Evolutionary conservation across 1,284 basidiomycete genomes (phyloP).

Genomic region (Naganishia cerealis): DNA sequence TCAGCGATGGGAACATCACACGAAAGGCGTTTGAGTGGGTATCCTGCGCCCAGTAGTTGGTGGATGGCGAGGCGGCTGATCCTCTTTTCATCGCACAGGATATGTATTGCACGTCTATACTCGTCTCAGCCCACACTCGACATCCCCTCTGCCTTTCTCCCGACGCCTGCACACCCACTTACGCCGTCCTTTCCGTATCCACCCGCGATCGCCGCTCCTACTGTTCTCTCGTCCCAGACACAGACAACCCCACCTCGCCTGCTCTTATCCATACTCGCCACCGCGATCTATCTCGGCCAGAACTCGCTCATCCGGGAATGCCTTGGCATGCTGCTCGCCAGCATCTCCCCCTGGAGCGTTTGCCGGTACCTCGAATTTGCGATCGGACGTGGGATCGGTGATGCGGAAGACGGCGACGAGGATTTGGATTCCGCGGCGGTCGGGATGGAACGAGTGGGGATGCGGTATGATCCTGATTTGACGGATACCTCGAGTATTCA

Average conservation of each 20-base stretch:
- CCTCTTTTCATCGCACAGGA: slow-evolving; percentile 55
- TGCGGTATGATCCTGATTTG: slow-evolving; percentile 17
- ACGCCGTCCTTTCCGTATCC: slow-evolving; percentile 62
- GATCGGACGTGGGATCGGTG: slow-evolving; percentile 68
- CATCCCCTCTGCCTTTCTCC: slow-evolving; percentile 66
- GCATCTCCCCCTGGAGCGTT: slow-evolving; percentile 76
- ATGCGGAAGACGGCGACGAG: slow-evolving; percentile 67
- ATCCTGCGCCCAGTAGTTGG: not conserved
- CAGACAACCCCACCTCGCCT: slow-evolving; percentile 78
- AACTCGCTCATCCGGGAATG: slow-evolving; percentile 74
- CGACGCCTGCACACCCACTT: slow-evolving; percentile 67
- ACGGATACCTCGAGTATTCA: slow-evolving; percentile 2
- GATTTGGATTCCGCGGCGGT: not conserved
- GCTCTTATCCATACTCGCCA: slow-evolving; percentile 80
- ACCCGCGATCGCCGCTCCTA: slow-evolving; percentile 57
- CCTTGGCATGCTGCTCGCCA: slow-evolving; percentile 68
- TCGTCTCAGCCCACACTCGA: slow-evolving; percentile 76
- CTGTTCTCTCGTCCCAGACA: slow-evolving; percentile 47
- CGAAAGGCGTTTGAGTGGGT: slow-evolving; percentile 63
- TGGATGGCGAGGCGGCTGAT: not conserved
- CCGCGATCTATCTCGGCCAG: slow-evolving; percentile 80
- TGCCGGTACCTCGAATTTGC: slow-evolving; percentile 79
- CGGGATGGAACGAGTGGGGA: slow-evolving; percentile 10
- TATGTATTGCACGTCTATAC: slow-evolving; percentile 78
- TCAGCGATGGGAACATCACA: slow-evolving; percentile 83